Evolutionary conservation across 495 filamentous ascomycete species (phyloP).

Genomic region (Friedmanniomyces endolithicus): DNA sequence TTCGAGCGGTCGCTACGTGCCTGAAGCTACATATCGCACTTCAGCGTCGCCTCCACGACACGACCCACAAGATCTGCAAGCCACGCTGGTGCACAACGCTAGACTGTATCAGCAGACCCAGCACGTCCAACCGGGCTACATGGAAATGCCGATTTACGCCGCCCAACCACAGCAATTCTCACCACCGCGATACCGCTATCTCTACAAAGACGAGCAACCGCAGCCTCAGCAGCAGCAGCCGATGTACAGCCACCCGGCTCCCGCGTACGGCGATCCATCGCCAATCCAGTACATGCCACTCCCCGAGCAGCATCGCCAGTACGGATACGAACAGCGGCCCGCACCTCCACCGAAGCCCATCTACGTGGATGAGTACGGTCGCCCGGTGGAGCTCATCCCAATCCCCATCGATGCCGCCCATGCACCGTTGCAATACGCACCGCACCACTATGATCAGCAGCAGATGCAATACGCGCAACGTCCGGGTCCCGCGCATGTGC

Average conservation of each 20-base stretch:
- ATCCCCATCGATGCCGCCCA: conserved; percentile 8
- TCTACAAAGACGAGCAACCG: conserved; percentile 8
- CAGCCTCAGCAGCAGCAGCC: neutral
- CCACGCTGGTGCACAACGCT: neutral
- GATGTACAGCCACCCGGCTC: neutral
- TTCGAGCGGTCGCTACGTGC: conserved; percentile 2
- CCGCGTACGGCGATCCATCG: neutral
- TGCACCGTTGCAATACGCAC: conserved; percentile 12
- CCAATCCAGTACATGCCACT: conserved; percentile 1
- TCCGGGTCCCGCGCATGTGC: neutral
- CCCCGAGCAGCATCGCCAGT: neutral
- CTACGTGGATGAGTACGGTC: conserved; percentile 12
- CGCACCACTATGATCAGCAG: conserved; percentile 11
- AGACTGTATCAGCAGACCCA: conserved; percentile 3
- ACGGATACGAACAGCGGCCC: conserved; percentile 1
- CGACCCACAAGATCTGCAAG: conserved; percentile 2
- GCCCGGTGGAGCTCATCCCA: conserved; percentile 6
- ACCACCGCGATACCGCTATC: conserved; percentile 5
- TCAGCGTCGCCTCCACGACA: neutral
- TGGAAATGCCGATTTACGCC: neutral
- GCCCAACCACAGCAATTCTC: neutral
- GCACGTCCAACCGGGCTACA: neutral
- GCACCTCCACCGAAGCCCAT: neutral
- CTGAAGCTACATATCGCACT: neutral
- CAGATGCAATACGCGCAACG: neutral